phyloP scores from a whole-genome alignment of 306 rosid species.

The Quercus engelmannii region DNA sequence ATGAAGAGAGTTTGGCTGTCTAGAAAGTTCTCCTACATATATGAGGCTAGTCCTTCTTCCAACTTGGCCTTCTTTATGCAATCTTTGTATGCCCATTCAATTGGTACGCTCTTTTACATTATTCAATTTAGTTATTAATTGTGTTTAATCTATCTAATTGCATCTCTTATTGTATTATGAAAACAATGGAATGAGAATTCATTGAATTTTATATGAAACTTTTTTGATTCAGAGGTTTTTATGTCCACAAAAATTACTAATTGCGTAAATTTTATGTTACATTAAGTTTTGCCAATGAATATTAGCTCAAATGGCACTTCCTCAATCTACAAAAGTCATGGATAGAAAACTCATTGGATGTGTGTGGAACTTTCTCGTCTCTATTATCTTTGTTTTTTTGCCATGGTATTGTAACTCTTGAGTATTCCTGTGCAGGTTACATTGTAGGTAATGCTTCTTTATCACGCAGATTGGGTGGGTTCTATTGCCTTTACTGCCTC shows the following conservation, averaged over 20 bases:
- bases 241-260: slow-evolving; percentile 4
- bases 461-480: slow-evolving; percentile 64
- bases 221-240: not conserved
- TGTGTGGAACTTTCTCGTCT: not conserved
- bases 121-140: not conserved
- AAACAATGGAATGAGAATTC: not conserved
- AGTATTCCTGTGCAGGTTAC: slow-evolving; percentile 52
- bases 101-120: slow-evolving; percentile 43
- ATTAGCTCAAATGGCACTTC: not conserved
- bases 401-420: slow-evolving; percentile 11
- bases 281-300: not conserved
- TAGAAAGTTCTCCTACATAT: slow-evolving; percentile 75
- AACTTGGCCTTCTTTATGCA: slow-evolving; percentile 89
- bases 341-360: no score
- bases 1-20: slow-evolving; percentile 83
- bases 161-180: not conserved
- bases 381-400: not conserved
- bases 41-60: slow-evolving; percentile 62
- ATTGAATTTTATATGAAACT: not conserved
- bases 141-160: no score
- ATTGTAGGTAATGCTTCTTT: slow-evolving; percentile 45
- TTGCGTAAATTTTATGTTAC: not conserved
- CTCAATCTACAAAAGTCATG: no score
- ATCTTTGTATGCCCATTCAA: slow-evolving; percentile 68
- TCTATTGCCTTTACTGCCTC: slow-evolving; percentile 80